Percentiles rank a stretch among this genome's conserved stretches.
phyloP scores from a whole-genome alignment of 2,329 filamentous ascomycete genomes.

The Fusarium sublunatum region DNA sequence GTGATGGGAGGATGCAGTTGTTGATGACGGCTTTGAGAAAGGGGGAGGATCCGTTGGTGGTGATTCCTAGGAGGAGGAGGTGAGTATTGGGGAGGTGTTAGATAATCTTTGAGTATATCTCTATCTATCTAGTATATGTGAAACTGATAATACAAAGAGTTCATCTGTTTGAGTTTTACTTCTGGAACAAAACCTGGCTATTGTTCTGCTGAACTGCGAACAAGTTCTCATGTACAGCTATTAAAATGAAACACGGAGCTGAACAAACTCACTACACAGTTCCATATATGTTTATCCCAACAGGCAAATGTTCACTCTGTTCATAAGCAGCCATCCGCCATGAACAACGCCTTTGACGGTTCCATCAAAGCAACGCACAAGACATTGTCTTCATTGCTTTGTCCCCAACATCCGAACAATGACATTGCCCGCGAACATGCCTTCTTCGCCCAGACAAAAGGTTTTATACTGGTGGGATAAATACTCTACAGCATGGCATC shows the following conservation, averaged over 20 bases:
- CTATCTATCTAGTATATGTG: not conserved
- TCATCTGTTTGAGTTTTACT: not conserved
- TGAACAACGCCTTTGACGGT: conserved; percentile 10
- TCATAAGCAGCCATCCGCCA: not conserved
- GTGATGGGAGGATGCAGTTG: conserved; percentile 43
- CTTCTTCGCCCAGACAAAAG: not conserved
- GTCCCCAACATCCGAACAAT: conserved; percentile 2
- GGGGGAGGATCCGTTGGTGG: conserved; percentile 38
- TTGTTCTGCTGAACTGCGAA: not conserved
- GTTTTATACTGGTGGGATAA: no score
- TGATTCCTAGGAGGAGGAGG: conserved; percentile 16
- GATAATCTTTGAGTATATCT: not conserved
- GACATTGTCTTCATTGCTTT: conserved; percentile 1
- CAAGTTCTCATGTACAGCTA: not conserved
- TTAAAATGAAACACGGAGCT: not conserved
- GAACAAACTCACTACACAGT: not conserved
- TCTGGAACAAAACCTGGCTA: not conserved
- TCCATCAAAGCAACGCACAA: not conserved
- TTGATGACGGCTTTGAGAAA: conserved; percentile 36
- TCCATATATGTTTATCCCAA: not conserved
- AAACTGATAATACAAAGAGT: not conserved
- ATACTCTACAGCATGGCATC: not conserved
- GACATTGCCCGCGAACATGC: not conserved
- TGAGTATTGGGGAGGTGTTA: not conserved
- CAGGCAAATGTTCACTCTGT: not conserved